Conservation (phyloP, 306 rosid genomes). For the Dryas octopetala region DNA sequence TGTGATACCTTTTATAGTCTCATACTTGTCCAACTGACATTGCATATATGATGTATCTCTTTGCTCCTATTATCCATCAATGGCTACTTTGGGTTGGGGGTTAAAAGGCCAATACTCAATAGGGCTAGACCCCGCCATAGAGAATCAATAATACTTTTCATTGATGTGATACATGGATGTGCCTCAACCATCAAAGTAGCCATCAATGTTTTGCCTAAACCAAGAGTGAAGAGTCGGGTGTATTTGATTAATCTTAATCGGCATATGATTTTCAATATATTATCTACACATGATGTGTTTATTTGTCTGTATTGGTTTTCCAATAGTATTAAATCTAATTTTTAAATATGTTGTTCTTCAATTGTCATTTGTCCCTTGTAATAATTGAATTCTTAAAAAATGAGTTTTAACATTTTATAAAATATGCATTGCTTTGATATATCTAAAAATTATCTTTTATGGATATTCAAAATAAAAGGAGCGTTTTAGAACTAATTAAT, state of each 20-base stretch:
- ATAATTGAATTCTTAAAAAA: no score
- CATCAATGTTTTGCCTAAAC: slow-evolving; percentile 18
- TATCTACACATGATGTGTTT: no score
- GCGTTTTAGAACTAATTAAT: no score
- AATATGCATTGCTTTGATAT: no score
- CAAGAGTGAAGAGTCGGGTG: background rate
- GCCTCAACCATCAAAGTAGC: slow-evolving; percentile 28
- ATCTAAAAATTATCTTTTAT: no score
- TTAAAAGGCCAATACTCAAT: slow-evolving; percentile 23
- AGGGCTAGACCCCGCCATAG: slow-evolving; percentile 39
- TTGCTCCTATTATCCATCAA: slow-evolving; percentile 32
- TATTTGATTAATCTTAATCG: background rate
- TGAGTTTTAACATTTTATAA: no score
- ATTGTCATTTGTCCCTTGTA: no score
- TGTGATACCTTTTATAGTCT: slow-evolving; percentile 9
- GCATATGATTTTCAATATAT: background rate
- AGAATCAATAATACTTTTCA: slow-evolving; percentile 42
- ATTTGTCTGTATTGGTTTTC: no score
- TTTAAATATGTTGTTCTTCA: no score
- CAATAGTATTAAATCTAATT: no score
- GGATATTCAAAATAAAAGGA: no score
- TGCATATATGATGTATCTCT: slow-evolving; percentile 3
- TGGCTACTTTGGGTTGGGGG: slow-evolving; percentile 37
- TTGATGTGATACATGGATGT: slow-evolving; percentile 53
- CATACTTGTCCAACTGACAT: slow-evolving; percentile 36